A percentile compares a stretch with the other conserved stretches of the same genome.
Conservation (phyloP, 768 basidiomycete genomes). For the Macrocybe gigantea region DNA sequence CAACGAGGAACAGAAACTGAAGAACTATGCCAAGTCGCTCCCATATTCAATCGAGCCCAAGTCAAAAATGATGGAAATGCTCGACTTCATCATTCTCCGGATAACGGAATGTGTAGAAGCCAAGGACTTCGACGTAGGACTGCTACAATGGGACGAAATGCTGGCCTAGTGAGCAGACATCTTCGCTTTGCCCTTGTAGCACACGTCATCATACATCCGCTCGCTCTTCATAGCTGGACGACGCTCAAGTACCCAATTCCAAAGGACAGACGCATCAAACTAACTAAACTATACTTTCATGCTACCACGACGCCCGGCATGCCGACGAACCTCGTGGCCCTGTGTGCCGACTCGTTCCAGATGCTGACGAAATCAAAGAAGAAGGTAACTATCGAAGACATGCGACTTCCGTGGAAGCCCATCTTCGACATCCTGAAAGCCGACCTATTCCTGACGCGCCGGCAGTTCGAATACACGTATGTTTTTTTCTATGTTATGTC, state of each 20-base stretch:
- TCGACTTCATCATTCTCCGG: conserved; percentile 67
- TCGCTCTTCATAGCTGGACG: conserved; percentile 48
- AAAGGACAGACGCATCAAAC: conserved; percentile 64
- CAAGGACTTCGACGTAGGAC: conserved; percentile 76
- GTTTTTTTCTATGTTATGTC: conserved; percentile 15
- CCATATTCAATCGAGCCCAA: conserved; percentile 77
- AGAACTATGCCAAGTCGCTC: conserved; percentile 55
- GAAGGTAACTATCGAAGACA: conserved; percentile 69
- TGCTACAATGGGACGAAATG: conserved; percentile 79
- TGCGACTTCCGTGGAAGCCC: conserved; percentile 82
- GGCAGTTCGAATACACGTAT: conserved; percentile 77
- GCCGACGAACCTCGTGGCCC: conserved; percentile 61
- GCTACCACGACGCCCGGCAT: conserved; percentile 73
- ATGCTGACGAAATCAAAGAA: conserved; percentile 61
- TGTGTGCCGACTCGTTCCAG: conserved; percentile 58
- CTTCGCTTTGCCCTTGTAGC: background rate
- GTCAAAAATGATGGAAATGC: conserved; percentile 67
- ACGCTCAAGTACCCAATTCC: conserved; percentile 87
- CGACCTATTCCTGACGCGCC: conserved; percentile 71
- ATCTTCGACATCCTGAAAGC: conserved; percentile 63
- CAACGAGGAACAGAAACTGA: conserved; percentile 51
- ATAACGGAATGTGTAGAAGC: conserved; percentile 72
- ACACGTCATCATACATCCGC: conserved; percentile 5
- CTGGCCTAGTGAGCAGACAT: conserved; percentile 51
- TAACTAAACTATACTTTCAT: conserved; percentile 78